Conservation (phyloP, 1,139 yeast species). For the Lodderomyces margitis region DNA sequence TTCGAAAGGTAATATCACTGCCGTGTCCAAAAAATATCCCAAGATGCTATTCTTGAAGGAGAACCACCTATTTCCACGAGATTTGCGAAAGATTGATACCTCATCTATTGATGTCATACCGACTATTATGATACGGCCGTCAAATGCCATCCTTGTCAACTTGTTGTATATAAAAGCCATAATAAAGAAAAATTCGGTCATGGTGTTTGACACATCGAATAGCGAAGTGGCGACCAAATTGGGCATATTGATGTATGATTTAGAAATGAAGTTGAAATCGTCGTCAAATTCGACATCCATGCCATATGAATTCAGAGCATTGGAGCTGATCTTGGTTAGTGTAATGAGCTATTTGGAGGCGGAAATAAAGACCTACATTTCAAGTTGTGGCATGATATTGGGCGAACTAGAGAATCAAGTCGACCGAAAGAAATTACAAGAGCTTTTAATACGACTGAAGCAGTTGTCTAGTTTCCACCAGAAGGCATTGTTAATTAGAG, state of each 20-base stretch:
- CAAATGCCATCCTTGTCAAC: conserved; percentile 73
- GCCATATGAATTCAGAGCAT: conserved; percentile 80
- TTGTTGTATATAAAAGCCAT: conserved; percentile 84
- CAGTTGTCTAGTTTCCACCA: conserved; percentile 78
- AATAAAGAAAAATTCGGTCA: conserved; percentile 74
- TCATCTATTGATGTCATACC: conserved; percentile 90
- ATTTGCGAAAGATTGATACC: conserved; percentile 82
- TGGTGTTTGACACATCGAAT: conserved; percentile 74
- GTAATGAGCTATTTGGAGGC: conserved; percentile 82
- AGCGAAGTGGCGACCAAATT: conserved; percentile 56
- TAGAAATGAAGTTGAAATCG: conserved; percentile 72
- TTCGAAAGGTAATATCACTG: conserved; percentile 64
- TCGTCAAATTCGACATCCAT: conserved; percentile 25
- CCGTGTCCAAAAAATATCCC: conserved; percentile 75
- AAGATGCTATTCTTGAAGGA: conserved; percentile 72
- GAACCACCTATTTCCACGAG: conserved; percentile 78
- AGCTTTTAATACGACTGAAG: conserved; percentile 77
- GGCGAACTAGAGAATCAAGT: conserved; percentile 83
- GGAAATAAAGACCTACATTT: conserved; percentile 74
- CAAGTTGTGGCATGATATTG: conserved; percentile 73
- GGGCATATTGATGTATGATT: conserved; percentile 81
- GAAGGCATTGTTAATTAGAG: conserved; percentile 77
- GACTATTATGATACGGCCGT: conserved; percentile 71
- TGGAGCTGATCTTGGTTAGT: conserved; percentile 83
- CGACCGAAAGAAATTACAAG: conserved; percentile 78